Evolutionary conservation across 257 asterid species (phyloP), one percentile per base, ranked within the genome.

Genomic region (Lycium ferocissimum): DNA sequence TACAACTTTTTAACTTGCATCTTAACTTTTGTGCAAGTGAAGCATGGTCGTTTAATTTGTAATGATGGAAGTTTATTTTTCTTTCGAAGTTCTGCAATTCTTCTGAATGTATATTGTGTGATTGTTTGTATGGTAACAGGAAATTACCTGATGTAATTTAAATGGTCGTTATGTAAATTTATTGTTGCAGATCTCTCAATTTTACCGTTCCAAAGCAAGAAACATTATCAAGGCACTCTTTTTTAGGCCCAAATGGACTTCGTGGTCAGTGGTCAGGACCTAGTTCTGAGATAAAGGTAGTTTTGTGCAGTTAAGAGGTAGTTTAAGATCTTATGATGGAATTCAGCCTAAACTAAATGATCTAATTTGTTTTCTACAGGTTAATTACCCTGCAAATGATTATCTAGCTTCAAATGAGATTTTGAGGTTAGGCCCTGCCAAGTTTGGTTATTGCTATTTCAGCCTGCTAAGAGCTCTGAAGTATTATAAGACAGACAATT

Each of bases 161-260:
- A 43, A 35, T 79, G 58, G 20, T 54, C 79, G 12, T 45, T 49
- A n/a, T 51, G 62, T 81, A 45, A 81, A 76, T 14, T 22, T 81
- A 69, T 85, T 86, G 81, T 76, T 88, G 85, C 95, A 96, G 99
- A 88, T 90, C 93, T 88, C 91, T 94, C 86, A 83, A 91, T 87
- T 88, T 93, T 83, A 96, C 98, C 84, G 95, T 87, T 84, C 97
- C 98, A 84, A 94, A 93, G 92, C 93, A 94, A 89, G 99, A 96
- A 88, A 95, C 98, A 35, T 87, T 95, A 86, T 94, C 98, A 67
- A 93, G 98, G 81, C 98, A 95, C 94, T 94, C 98, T 13, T 54
- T 96, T 70, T 89, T 97, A 76, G 98, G 98, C 80, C 97, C 98
- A 69, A 93, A 88, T 89, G 98, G 97, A 88, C 99, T 97, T 86